Base-by-base conservation (phyloP, 345 rosid genomes). In the Moricandia arvensis region DNA sequence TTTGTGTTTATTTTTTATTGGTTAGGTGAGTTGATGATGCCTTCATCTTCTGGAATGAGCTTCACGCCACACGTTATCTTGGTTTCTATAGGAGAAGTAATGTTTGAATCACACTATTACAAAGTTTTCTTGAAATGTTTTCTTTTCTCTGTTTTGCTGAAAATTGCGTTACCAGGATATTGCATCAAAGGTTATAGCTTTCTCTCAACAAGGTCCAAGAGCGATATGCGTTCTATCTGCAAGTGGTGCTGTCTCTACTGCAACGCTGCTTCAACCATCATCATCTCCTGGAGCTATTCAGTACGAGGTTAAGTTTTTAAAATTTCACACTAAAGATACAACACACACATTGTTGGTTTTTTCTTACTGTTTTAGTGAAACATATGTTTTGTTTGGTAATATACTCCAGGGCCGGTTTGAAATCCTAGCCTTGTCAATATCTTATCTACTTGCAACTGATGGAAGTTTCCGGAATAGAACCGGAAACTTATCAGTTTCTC, bases 131-230 rank as follows among this genome's bases (percentile, higher is more conserved):
- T 63, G 57, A 17, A 31, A 55, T 67, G 27, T 68, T 15, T 54
- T 2, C 24, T 21, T 21, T 21, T 21, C 24, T 21, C 24, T 41
- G 21, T 64, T 59, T 13, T 35, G 37, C 33, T 70, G 66, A 72
- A 59, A 59, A 54, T 47, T 3, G 34, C 61, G 49, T 43, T 68
- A 55, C 69, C 59, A 95, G 99, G 97, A 95, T 66, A 85, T 95
- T 61, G 93, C 97, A 10, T 82, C 86, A 17, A 95, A 91, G 84
- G 82, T 95, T 68, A 65, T 88, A 83, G 60, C 92, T 17, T 95
- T 92, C 86, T 80, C 96, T 57, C 97, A 92, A 81, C 97, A 90
- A 82, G 91, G 97, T 61, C 89, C 90, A 66, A 90, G 93, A 85
- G 91, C 90, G 29, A 75, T 87, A 38, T 95, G 98, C 65, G 71